phyloP scores from a whole-genome alignment of 352 stramenopile species.

The Blastocystis sp. region DNA sequence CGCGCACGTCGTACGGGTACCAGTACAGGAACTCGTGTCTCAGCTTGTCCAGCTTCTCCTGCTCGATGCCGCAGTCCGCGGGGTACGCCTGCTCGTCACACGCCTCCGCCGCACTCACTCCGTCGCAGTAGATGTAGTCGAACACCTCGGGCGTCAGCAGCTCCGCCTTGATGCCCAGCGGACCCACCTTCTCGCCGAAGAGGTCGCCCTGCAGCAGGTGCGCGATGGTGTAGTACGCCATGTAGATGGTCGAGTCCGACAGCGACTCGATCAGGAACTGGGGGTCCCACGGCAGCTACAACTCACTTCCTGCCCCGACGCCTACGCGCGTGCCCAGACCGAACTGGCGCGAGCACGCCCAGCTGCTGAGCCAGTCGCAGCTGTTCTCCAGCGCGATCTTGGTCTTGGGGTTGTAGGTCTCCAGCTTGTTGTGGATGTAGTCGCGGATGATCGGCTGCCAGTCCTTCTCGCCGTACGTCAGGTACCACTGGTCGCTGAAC shows the following conservation, averaged over 20 bases:
- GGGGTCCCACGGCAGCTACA: constrained; percentile 95
- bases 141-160: constrained; percentile 93
- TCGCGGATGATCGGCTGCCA: constrained; percentile 93
- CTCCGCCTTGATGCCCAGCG: constrained; percentile 80
- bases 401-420: constrained; percentile 79
- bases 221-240: constrained; percentile 99
- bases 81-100: constrained; percentile 1
- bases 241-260: constrained; percentile 99
- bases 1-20: constrained; percentile 98
- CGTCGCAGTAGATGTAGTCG: constrained; percentile 96
- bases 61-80: constrained; percentile 60
- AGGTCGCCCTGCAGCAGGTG: constrained; percentile 92
- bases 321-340: constrained; percentile 86
- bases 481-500: constrained; percentile 98
- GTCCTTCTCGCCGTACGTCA: constrained; percentile 92
- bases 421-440: constrained; percentile 90
- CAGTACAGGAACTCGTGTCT: constrained; percentile 97
- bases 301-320: constrained; percentile 69
- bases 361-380: constrained; percentile 98
- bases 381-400: constrained; percentile 88
- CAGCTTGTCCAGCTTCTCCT: constrained; percentile 89
- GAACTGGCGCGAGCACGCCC: constrained; percentile 96
- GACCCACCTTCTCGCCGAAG: constrained; percentile 77
- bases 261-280: constrained; percentile 98
- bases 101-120: constrained; percentile 79